Conservation (phyloP, 495 filamentous ascomycete species). For the Penicillium fimorum region DNA sequence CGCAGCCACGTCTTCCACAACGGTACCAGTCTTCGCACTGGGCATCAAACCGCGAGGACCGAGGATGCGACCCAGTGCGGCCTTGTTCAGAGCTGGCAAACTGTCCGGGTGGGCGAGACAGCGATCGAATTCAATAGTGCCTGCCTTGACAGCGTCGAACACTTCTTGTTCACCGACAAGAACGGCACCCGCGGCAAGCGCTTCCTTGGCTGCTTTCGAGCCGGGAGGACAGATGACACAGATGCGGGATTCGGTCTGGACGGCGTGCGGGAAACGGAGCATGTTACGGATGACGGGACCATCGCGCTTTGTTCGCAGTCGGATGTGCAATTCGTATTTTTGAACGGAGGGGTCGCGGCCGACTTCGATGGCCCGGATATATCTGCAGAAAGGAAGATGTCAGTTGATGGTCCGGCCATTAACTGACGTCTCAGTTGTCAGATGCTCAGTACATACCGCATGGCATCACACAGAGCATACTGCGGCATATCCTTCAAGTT, state of each 20-base stretch:
- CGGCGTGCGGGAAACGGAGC: slow-evolving; percentile 82
- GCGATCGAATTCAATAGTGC: slow-evolving; percentile 79
- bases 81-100: slow-evolving; percentile 69
- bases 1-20: slow-evolving; percentile 71
- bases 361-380: slow-evolving; percentile 88
- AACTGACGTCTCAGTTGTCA: not conserved
- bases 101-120: slow-evolving; percentile 83
- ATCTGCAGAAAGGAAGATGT: slow-evolving; percentile 51
- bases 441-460: slow-evolving; percentile 63
- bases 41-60: slow-evolving; percentile 93
- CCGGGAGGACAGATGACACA: slow-evolving; percentile 84
- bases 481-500: slow-evolving; percentile 62
- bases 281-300: slow-evolving; percentile 83
- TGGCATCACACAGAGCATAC: slow-evolving; percentile 85
- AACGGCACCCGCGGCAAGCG: slow-evolving; percentile 69
- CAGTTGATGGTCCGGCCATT: slow-evolving; percentile 1
- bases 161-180: slow-evolving; percentile 82
- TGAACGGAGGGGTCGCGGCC: slow-evolving; percentile 64
- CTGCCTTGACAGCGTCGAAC: slow-evolving; percentile 74
- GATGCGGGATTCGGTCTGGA: slow-evolving; percentile 80
- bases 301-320: slow-evolving; percentile 74
- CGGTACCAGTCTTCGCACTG: slow-evolving; percentile 77
- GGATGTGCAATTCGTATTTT: slow-evolving; percentile 88
- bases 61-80: slow-evolving; percentile 72
- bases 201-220: slow-evolving; percentile 64